Percentiles rank a stretch among this genome's conserved stretches.
These are phyloP conservation scores for Seiridium cupressi DNA, from an alignment of 2,329 filamentous ascomycete genomes.

Conservation along the genomic window DNA sequence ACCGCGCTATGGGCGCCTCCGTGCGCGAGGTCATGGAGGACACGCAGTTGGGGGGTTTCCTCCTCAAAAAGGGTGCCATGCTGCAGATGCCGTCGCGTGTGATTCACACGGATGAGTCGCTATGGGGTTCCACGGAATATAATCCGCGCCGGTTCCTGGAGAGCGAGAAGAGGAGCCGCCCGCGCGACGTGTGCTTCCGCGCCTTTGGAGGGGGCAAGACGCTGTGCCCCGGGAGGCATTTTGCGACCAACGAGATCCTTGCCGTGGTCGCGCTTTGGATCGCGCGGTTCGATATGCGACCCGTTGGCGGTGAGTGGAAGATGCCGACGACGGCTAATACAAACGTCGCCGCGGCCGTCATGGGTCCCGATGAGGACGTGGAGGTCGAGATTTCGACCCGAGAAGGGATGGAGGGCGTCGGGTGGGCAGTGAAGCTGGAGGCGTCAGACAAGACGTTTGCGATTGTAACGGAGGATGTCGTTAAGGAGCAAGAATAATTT, in stretches of 20 bases:
- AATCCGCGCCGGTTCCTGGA: constrained; percentile 38
- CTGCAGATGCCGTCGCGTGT: constrained; percentile 43
- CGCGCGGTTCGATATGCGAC: constrained; percentile 23
- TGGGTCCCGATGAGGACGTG: constrained; percentile 24
- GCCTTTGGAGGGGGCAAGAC: constrained; percentile 39
- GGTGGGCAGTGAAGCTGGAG: constrained; percentile 8
- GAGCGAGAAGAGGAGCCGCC: constrained; percentile 16
- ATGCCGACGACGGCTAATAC: constrained; percentile 23
- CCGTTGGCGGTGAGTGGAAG: constrained; percentile 17
- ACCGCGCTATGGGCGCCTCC: constrained; percentile 36
- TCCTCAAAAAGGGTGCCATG: constrained; percentile 38
- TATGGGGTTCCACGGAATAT: constrained; percentile 43
- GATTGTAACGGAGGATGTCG: background rate
- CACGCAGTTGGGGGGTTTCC: constrained; percentile 36
- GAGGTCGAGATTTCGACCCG: constrained; percentile 18
- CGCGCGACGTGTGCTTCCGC: constrained; percentile 28
- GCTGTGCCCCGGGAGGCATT: constrained; percentile 36
- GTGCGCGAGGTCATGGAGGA: constrained; percentile 40
- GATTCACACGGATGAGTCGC: constrained; percentile 35
- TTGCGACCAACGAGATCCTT: constrained; percentile 36
- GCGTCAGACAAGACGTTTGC: constrained; percentile 1
- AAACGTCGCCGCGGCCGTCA: constrained; percentile 24
- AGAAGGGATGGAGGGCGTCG: background rate
- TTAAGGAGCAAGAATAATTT: background rate
- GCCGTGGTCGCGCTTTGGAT: constrained; percentile 27